Conservation (phyloP, 2,329 filamentous ascomycete species). For the Teratosphaeria zuluensis region DNA sequence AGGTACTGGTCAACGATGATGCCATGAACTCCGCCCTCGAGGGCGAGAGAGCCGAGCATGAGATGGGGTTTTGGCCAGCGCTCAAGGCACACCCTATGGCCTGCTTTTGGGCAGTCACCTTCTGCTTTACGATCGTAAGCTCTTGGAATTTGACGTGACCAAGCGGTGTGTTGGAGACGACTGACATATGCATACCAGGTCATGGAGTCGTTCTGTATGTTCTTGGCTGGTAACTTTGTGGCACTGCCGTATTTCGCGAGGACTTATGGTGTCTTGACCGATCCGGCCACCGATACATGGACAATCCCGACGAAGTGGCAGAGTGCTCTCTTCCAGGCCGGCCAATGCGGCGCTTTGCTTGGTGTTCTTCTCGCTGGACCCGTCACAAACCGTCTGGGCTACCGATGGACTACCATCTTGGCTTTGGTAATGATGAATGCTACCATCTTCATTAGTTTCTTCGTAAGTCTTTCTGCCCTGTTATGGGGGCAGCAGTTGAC, state of each 20-base stretch:
- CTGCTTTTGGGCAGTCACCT: conserved; percentile 40
- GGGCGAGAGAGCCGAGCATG: conserved; percentile 42
- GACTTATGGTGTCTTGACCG: conserved; percentile 34
- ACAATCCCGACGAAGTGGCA: conserved; percentile 47
- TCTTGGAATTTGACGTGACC: conserved; percentile 5
- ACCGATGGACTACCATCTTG: conserved; percentile 46
- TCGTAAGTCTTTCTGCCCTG: conserved; percentile 18
- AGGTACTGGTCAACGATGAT: conserved; percentile 24
- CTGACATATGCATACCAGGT: background rate
- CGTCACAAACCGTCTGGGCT: conserved; percentile 47
- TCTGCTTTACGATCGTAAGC: conserved; percentile 35
- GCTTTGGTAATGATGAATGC: conserved; percentile 46
- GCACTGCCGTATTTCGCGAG: conserved; percentile 37
- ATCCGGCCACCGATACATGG: conserved; percentile 4
- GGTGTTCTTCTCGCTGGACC: conserved; percentile 50
- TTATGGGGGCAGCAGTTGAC: conserved; percentile 2
- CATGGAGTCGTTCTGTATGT: conserved; percentile 47
- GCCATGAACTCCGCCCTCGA: conserved; percentile 41
- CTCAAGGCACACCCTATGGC: conserved; percentile 40
- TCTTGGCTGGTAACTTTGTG: conserved; percentile 48
- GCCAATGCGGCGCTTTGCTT: conserved; percentile 48
- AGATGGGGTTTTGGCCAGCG: conserved; percentile 36
- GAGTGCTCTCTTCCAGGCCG: conserved; percentile 43
- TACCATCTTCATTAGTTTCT: conserved; percentile 50
- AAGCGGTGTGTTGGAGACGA: background rate